These are phyloP conservation scores for Wickerhamiella hasegawae DNA, from an alignment of 805 yeast species.

Conservation along the genomic window DNA sequence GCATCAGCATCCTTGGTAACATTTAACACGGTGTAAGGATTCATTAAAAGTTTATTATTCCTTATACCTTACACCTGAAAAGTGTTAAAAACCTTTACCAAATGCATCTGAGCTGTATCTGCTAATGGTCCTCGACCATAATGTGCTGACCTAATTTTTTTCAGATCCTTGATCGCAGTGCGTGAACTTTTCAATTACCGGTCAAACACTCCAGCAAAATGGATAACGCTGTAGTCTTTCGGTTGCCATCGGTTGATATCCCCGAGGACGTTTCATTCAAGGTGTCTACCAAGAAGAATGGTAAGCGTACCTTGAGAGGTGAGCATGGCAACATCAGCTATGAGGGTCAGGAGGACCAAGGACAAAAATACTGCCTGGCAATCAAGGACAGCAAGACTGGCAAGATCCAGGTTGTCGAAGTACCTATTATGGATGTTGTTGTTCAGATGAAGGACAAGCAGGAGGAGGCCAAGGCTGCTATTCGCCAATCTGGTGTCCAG, in stretches of 20 bases:
- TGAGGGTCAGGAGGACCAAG: slow-evolving; percentile 33
- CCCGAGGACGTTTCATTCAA: slow-evolving; percentile 46
- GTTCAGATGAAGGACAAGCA: slow-evolving; percentile 49
- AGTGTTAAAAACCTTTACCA: no score
- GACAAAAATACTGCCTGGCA: slow-evolving; percentile 51
- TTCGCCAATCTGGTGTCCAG: slow-evolving; percentile 35
- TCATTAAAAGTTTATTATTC: no score
- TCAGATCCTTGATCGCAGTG: no score
- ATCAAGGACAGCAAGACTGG: slow-evolving; percentile 56
- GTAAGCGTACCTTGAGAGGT: slow-evolving; percentile 53
- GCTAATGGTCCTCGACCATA: no score
- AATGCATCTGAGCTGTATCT: no score
- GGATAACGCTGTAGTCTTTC: slow-evolving; percentile 38
- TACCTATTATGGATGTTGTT: slow-evolving; percentile 45
- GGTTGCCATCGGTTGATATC: slow-evolving; percentile 60
- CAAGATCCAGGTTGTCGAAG: slow-evolving; percentile 45
- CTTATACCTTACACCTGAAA: no score
- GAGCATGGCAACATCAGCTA: slow-evolving; percentile 60
- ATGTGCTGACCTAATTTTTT: background rate
- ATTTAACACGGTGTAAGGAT: slow-evolving; percentile 44
- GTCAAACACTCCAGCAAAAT: no score
- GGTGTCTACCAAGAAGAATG: slow-evolving; percentile 31
- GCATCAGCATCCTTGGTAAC: slow-evolving; percentile 24
- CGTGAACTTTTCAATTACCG: no score
- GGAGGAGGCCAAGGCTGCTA: slow-evolving; percentile 41